Evolutionary conservation across 2,329 filamentous ascomycete genomes (phyloP).

Genomic region (Lachnellula arida): DNA sequence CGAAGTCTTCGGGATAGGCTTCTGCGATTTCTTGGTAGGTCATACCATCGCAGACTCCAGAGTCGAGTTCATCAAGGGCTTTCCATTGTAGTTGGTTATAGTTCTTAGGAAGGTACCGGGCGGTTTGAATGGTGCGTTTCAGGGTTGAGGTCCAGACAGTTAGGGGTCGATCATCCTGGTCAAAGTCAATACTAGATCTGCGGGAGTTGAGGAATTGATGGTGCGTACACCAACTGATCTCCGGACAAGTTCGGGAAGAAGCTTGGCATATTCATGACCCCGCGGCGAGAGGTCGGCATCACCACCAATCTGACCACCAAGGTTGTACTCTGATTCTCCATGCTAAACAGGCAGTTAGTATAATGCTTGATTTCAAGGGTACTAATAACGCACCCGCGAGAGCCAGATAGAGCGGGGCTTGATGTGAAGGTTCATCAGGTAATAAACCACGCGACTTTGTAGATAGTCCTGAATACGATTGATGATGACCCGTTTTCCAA

Average conservation of each 20-base stretch:
- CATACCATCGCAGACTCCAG: conserved; percentile 91
- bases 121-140: conserved; percentile 85
- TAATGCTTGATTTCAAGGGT: background rate
- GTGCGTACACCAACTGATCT: conserved; percentile 76
- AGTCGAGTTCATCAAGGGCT: conserved; percentile 93
- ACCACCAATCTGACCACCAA: conserved; percentile 86
- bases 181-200: conserved; percentile 1
- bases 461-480: conserved; percentile 96
- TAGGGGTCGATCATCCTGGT: conserved; percentile 51
- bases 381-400: conserved; percentile 63
- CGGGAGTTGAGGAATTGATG: background rate
- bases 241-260: conserved; percentile 77
- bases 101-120: conserved; percentile 70
- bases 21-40: conserved; percentile 86
- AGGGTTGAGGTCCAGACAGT: conserved; percentile 74
- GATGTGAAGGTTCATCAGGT: conserved; percentile 97
- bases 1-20: conserved; percentile 88
- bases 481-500: conserved; percentile 94
- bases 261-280: conserved; percentile 80
- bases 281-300: conserved; percentile 83
- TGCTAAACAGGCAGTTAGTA: conserved; percentile 51
- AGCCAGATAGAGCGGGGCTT: conserved; percentile 95
- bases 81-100: conserved; percentile 99
- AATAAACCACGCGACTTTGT: conserved; percentile 94
- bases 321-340: conserved; percentile 89